phyloP scores from a whole-genome alignment of 345 rosid genomes.

The Trapa bicornis region DNA sequence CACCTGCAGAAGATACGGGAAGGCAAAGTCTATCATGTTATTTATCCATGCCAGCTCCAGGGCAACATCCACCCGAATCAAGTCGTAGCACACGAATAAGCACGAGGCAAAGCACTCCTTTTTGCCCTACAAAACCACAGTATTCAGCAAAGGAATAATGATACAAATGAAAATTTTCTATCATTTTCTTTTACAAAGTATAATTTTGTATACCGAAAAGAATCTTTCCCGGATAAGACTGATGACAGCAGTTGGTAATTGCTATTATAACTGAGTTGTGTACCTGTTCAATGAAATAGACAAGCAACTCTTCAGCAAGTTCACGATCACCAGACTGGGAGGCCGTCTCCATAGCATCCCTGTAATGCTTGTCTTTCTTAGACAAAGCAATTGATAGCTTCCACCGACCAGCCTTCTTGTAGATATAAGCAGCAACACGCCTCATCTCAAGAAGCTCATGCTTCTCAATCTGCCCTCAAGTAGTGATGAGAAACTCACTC shows the following conservation, averaged over 20 bases:
- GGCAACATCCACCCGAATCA: conserved; percentile 32
- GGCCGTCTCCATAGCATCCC: conserved; percentile 98
- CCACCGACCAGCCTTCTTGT: conserved; percentile 98
- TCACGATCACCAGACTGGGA: conserved; percentile 97
- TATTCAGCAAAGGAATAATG: neutral
- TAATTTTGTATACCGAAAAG: neutral
- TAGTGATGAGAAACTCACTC: neutral
- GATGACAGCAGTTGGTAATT: neutral
- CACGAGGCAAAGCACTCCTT: conserved; percentile 50
- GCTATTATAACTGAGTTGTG: neutral
- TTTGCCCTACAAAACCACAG: conserved; percentile 25
- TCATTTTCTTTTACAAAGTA: neutral
- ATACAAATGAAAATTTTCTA: neutral
- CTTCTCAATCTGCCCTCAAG: conserved; percentile 68
- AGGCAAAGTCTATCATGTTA: conserved; percentile 36
- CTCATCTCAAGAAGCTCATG: conserved; percentile 99
- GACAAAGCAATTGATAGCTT: conserved; percentile 95
- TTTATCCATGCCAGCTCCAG: conserved; percentile 45
- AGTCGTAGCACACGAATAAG: conserved; percentile 39
- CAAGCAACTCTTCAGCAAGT: conserved; percentile 89
- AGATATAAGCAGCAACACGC: conserved; percentile 98
- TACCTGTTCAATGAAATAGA: conserved; percentile 94
- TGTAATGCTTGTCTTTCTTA: conserved; percentile 83
- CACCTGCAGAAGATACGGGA: conserved; percentile 30
- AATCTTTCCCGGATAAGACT: neutral